Conservation (phyloP, 129 eudicot genomes). For the Centaurea solstitialis region DNA sequence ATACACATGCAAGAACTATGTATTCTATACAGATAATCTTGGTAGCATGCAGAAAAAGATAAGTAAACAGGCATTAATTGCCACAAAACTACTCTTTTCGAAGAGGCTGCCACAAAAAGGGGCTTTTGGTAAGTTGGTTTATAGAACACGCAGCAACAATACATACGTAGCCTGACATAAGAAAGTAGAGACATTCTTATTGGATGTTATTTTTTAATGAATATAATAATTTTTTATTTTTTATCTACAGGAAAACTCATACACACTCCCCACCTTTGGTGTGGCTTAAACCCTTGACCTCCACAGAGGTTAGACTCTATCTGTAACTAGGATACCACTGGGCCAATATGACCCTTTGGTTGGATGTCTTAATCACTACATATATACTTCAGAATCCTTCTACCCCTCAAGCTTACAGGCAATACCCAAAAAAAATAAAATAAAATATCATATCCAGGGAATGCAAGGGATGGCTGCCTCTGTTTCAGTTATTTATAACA, state of each 20-base stretch:
- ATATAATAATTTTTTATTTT: no score
- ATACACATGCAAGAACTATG: background rate
- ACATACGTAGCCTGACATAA: background rate
- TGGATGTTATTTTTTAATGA: background rate
- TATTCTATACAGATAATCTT: constrained; percentile 5
- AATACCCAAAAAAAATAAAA: background rate
- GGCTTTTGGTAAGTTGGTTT: background rate
- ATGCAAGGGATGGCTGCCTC: background rate
- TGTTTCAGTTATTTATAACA: background rate
- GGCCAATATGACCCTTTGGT: background rate
- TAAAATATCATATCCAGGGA: background rate
- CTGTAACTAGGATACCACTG: background rate
- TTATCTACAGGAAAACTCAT: background rate
- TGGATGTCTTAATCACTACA: background rate
- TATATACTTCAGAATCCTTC: background rate
- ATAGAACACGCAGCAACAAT: background rate
- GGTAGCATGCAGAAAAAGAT: background rate
- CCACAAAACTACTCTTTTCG: no score
- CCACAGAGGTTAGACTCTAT: no score
- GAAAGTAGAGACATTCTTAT: background rate
- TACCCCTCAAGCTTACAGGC: background rate
- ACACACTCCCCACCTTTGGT: background rate
- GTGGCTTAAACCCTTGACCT: background rate
- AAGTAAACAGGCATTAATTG: background rate
- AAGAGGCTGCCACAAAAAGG: background rate